phyloP scores from a whole-genome alignment of 805 yeast species.

The Ogataea polymorpha region DNA sequence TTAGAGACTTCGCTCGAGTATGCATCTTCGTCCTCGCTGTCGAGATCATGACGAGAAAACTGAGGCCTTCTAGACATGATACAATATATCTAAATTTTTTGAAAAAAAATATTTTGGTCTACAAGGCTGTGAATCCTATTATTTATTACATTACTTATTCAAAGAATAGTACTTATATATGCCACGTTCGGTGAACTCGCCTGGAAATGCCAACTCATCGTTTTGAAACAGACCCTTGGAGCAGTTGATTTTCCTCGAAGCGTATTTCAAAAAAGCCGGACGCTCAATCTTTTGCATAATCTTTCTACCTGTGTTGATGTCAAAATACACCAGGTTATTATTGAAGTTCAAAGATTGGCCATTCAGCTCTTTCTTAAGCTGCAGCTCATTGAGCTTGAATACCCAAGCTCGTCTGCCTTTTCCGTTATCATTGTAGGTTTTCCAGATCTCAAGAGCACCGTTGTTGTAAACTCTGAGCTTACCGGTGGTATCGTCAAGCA shows the following conservation, averaged over 20 bases:
- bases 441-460: constrained; percentile 39
- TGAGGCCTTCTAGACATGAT: constrained; percentile 22
- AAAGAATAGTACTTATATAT: constrained; percentile 57
- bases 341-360: constrained; percentile 28
- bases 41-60: constrained; percentile 21
- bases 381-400: constrained; percentile 40
- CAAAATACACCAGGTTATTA: constrained; percentile 51
- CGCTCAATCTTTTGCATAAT: constrained; percentile 43
- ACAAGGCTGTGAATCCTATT: not conserved
- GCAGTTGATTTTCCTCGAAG: constrained; percentile 51
- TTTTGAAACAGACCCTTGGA: constrained; percentile 47
- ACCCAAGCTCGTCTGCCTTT: constrained; percentile 85
- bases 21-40: constrained; percentile 21
- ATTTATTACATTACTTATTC: constrained; percentile 35
- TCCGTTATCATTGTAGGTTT: constrained; percentile 44
- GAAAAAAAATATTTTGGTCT: not conserved
- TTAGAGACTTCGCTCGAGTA: constrained; percentile 1
- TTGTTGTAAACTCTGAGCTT: constrained; percentile 26
- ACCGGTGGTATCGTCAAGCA: constrained; percentile 37
- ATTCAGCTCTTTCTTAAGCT: constrained; percentile 21
- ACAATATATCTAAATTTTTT: not conserved
- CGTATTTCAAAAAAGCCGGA: constrained; percentile 51
- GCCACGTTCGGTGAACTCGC: constrained; percentile 47
- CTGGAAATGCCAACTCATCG: constrained; percentile 47
- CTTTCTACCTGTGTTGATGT: constrained; percentile 61